phyloP scores from a whole-genome alignment of 2,329 filamentous ascomycete genomes.

The Aspergillus eucalypticola region DNA sequence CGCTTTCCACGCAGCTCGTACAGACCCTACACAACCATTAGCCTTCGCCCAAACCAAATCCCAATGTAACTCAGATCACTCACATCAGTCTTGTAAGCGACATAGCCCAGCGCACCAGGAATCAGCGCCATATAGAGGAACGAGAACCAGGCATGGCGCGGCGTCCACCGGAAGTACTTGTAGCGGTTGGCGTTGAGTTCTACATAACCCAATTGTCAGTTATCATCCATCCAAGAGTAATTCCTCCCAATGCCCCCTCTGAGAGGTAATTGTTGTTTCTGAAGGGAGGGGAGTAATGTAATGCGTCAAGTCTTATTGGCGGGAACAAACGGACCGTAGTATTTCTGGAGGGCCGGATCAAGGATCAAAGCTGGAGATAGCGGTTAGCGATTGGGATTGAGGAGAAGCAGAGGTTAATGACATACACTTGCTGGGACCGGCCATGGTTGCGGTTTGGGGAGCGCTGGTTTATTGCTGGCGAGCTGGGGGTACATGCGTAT shows the following conservation, averaged over 20 bases:
- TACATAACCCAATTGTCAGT: constrained; percentile 37
- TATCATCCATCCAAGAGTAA: too few relatives aligned
- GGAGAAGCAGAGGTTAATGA: not conserved
- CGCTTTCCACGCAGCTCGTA: constrained; percentile 84
- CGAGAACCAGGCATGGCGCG: constrained; percentile 74
- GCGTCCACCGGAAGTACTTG: constrained; percentile 95
- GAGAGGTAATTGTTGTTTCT: too few relatives aligned
- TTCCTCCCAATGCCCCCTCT: too few relatives aligned
- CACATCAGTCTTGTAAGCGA: constrained; percentile 83
- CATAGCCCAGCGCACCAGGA: constrained; percentile 67
- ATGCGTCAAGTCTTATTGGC: constrained; percentile 6
- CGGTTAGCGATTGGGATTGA: constrained; percentile 50
- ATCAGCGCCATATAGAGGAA: constrained; percentile 75
- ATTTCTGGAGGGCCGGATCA: constrained; percentile 51
- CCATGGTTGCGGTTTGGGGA: constrained; percentile 44
- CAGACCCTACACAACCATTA: constrained; percentile 66
- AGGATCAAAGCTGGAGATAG: constrained; percentile 45
- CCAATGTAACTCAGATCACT: constrained; percentile 46
- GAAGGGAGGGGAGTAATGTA: not conserved
- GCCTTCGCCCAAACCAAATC: not conserved
- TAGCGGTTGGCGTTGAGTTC: constrained; percentile 82
- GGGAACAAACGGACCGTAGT: constrained; percentile 45
- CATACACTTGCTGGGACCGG: constrained; percentile 53
- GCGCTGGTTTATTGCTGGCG: not conserved
- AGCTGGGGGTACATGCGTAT: not conserved